These are phyloP conservation scores for Melampsora occidentalis DNA, from an alignment of 1,284 basidiomycete genomes.

Conservation along the genomic window DNA sequence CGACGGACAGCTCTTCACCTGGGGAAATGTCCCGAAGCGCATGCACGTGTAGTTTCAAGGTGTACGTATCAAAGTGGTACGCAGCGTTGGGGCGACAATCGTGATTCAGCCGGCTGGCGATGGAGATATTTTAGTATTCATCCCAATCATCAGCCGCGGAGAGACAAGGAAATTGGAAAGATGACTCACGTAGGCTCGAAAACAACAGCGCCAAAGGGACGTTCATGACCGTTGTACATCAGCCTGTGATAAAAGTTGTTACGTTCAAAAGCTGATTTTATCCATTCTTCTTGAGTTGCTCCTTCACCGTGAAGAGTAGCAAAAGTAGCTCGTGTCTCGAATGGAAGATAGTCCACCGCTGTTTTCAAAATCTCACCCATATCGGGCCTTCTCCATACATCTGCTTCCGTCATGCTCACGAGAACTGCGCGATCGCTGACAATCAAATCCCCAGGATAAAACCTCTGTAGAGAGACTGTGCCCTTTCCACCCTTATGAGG, in stretches of 20 bases:
- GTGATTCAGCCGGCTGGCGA: conserved; percentile 37
- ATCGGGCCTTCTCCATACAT: neutral
- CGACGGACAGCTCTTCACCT: conserved; percentile 37
- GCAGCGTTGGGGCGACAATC: conserved; percentile 39
- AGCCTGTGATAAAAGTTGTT: conserved; percentile 27
- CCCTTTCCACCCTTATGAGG: conserved; percentile 29
- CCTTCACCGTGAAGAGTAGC: conserved; percentile 17
- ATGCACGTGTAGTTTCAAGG: conserved; percentile 31
- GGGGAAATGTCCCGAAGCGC: conserved; percentile 24
- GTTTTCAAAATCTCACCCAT: conserved; percentile 13
- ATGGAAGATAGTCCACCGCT: conserved; percentile 29
- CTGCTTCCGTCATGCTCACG: conserved; percentile 11
- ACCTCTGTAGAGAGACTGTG: conserved; percentile 1
- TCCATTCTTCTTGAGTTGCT: conserved; percentile 20
- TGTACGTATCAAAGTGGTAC: conserved; percentile 21
- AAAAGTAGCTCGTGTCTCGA: conserved; percentile 1
- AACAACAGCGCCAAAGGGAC: conserved; percentile 17
- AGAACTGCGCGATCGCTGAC: conserved; percentile 19
- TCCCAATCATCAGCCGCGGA: neutral
- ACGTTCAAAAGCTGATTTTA: conserved; percentile 16
- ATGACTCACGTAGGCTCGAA: conserved; percentile 16
- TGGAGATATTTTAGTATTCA: too few species aligned
- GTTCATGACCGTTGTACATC: neutral
- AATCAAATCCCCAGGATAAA: conserved; percentile 17
- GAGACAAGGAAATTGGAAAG: neutral